Base-by-base conservation (phyloP, 2,329 filamentous ascomycete genomes). In the Podosphaera aphanis region DNA sequence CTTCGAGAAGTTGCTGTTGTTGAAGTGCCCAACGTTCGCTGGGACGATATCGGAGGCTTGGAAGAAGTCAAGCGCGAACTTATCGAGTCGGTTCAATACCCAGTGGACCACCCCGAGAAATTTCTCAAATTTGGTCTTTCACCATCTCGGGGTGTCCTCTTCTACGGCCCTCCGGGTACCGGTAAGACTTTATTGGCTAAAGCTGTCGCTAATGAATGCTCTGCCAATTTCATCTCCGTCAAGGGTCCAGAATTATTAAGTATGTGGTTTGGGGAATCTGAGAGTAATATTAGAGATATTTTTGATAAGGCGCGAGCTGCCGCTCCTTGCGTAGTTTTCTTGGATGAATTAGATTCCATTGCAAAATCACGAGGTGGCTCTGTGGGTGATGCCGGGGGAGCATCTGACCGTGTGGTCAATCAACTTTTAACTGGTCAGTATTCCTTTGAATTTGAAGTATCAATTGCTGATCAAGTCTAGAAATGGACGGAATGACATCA, bases 211-310 rank as follows among this genome's bases (percentile, higher is more conserved):
- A 98, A 95, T 67, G 90, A 98, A 70, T 95, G 86, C 61, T 82
- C 90, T 50, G 90, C 90, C 73, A 98, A 98, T 71, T 98, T 98
- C 69, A 95, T 98, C 62, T 98, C 90, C 36, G 80, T 98, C 65
- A 98, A 98, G 77, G 90, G 90, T 50, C 92, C 90, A 48, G 90
- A 98, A 64, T 73, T 98, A 59, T 76, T 98, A 57, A 94, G 85
- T 64, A 98, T 98, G 90, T 98, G 90, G 90, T 98, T 98, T 61
- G 90, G 90, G 78, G 90, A 98, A 69, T 98, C 90, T 46, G 92
- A 98, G 69, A 93, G 84, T 76, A 98, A 98, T 68, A 95, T 98
- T 54, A 83, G 90, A 62, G 90, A 98, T 63, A 98, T 98, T 59
- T 98, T 98, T 64, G 90, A 98, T 76, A 98, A 95, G 77, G 90